These are phyloP conservation scores for Aureobasidium leucospermi DNA, from an alignment of 2,329 filamentous ascomycete species.

Conservation along the genomic window DNA sequence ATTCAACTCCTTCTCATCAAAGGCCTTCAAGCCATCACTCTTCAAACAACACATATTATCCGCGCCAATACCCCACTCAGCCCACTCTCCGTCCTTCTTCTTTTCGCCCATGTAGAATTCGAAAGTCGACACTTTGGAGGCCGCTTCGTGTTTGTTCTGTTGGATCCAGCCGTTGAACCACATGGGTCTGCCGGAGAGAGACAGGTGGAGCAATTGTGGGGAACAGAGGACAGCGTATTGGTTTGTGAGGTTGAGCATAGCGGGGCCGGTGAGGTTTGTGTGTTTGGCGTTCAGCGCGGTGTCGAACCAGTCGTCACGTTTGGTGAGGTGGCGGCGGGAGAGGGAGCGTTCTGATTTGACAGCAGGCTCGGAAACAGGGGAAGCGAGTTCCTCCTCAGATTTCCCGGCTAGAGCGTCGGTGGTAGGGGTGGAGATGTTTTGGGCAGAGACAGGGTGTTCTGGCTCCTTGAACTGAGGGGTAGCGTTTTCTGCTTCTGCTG, in stretches of 20 bases:
- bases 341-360: neutral
- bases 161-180: conserved; percentile 43
- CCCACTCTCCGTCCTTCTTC: conserved; percentile 18
- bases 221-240: conserved; percentile 34
- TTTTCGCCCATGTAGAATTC: conserved; percentile 27
- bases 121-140: conserved; percentile 30
- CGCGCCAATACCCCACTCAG: conserved; percentile 29
- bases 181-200: conserved; percentile 32
- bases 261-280: neutral
- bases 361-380: neutral
- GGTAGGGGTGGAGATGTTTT: neutral
- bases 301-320: neutral
- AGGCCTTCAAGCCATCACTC: conserved; percentile 20
- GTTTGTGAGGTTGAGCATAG: neutral
- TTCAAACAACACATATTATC: conserved; percentile 31
- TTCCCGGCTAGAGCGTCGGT: neutral
- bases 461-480: neutral
- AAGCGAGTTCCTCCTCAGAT: neutral
- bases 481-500: neutral
- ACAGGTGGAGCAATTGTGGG: conserved; percentile 40
- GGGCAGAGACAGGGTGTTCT: neutral
- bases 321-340: conserved; percentile 1
- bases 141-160: conserved; percentile 35
- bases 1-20: conserved; percentile 22
- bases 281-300: neutral